Evolutionary conservation across 192 early-diverging fungal genomes (phyloP), one percentile per base, ranked within the genome.

Genomic region (Backusella liffmaniae): DNA sequence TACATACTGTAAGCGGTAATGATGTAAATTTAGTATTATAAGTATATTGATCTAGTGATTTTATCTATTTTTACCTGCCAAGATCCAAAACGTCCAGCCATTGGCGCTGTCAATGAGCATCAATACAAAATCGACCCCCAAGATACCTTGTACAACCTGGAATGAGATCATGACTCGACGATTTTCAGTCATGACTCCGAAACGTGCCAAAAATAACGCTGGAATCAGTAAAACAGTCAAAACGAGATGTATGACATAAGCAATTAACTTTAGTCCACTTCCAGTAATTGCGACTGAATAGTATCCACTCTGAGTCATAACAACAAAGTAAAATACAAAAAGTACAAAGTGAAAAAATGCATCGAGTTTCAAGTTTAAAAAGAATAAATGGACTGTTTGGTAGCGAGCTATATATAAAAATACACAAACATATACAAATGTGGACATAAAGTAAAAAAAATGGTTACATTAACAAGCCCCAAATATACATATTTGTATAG

Each of bases 321-420:
- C 46, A 2, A 76, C 67, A 26, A 70, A n/a, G 49, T 69, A 76
- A 30, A 76, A 76, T 36, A 76, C 35, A 32, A 49, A 76, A 23
- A 76, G 41, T 3, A 70, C 68, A 16, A 76, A 39, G 10, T 76
- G 67, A 10, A 76, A 76, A 13, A 76, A 76, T 6, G 75, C 68
- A 37, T 76, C 68, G 67, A 76, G 53, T 39, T 76, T 76, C n/a
- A 76, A 69, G 65, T 76, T 76, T 51, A 76, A 18, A 35, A 70
- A 70, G 26, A 70, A 70, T 15, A 76, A 7, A 41, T 76, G 75
- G 10, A 53, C 51, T 70, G 34, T 65, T 36, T 62, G 73, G 59
- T 74, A 74, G 30, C 73, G 73, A n/a, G 56, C 73, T 74, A 29
- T 21, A 56, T 15, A 21, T 29, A 42, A 30, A 72, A 51, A 30